Conservation (phyloP, 805 yeast species). For the Nakazawaea holstii region DNA sequence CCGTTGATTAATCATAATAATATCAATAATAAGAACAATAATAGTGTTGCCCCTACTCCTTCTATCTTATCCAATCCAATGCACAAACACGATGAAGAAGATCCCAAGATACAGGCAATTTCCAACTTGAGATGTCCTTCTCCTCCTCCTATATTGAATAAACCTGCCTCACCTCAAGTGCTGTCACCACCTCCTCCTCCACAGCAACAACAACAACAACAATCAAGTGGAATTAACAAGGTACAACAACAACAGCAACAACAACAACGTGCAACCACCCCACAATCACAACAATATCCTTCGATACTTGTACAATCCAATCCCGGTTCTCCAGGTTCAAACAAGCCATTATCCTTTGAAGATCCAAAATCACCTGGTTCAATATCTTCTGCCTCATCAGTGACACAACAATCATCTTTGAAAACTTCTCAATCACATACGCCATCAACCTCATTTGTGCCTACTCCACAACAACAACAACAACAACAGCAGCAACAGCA, state of each 20-base stretch:
- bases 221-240: no score
- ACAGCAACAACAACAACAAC: constrained; percentile 17
- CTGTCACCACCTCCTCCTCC: constrained; percentile 20
- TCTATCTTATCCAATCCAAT: background rate
- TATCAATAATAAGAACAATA: no score
- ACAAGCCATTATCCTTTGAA: constrained; percentile 4
- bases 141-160: constrained; percentile 58
- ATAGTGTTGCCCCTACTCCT: constrained; percentile 1
- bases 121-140: constrained; percentile 62
- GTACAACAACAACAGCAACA: background rate
- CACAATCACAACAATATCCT: constrained; percentile 8
- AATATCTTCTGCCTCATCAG: constrained; percentile 4
- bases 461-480: background rate
- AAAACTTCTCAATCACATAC: background rate
- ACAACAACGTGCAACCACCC: constrained; percentile 1
- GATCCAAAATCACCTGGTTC: constrained; percentile 7
- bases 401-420: background rate
- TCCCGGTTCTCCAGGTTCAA: constrained; percentile 4
- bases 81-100: constrained; percentile 6
- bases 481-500: background rate
- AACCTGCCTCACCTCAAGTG: background rate
- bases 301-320: constrained; percentile 10
- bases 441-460: background rate
- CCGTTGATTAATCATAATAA: constrained; percentile 1
- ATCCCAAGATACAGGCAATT: constrained; percentile 48